Evolutionary conservation across 2,329 filamentous ascomycete species (phyloP).

Genomic region (Neofusicoccum ribis): DNA sequence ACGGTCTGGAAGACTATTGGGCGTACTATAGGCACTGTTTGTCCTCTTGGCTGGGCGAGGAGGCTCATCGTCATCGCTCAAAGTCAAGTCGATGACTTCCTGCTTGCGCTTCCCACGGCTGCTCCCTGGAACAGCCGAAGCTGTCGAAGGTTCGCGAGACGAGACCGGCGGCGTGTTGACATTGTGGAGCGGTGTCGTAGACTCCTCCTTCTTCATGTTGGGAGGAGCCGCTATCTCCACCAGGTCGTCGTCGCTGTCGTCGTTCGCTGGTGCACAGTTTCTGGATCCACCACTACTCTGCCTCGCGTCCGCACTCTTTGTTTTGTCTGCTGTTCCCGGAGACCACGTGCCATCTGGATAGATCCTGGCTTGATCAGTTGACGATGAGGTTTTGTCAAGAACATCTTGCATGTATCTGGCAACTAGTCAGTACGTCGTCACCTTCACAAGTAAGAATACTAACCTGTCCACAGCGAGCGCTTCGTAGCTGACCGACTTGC

Average conservation of each 20-base stretch:
- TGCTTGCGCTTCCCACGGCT: conserved; percentile 45
- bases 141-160: conserved; percentile 43
- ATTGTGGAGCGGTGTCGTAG: conserved; percentile 36
- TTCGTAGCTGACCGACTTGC: conserved; percentile 77
- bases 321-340: conserved; percentile 35
- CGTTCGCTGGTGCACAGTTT: conserved; percentile 35
- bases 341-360: conserved; percentile 84
- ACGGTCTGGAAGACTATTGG: conserved; percentile 35
- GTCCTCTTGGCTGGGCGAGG: conserved; percentile 19
- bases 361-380: conserved; percentile 82
- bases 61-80: conserved; percentile 48
- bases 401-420: conserved; percentile 84
- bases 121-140: conserved; percentile 34
- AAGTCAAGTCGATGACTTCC: conserved; percentile 51
- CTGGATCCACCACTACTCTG: conserved; percentile 36
- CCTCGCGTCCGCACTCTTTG: conserved; percentile 37
- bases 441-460: conserved; percentile 31
- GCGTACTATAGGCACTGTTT: conserved; percentile 37
- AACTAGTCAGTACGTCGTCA: conserved; percentile 20
- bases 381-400: conserved; percentile 67
- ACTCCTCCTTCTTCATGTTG: conserved; percentile 42
- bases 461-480: conserved; percentile 84
- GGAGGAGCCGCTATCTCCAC: conserved; percentile 42
- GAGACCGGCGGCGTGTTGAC: conserved; percentile 48
- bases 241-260: conserved; percentile 47